Evolutionary conservation across 2,329 filamentous ascomycete species (phyloP), one percentile per base, ranked within the genome.

Genomic region (Sporothrix globosa): DNA sequence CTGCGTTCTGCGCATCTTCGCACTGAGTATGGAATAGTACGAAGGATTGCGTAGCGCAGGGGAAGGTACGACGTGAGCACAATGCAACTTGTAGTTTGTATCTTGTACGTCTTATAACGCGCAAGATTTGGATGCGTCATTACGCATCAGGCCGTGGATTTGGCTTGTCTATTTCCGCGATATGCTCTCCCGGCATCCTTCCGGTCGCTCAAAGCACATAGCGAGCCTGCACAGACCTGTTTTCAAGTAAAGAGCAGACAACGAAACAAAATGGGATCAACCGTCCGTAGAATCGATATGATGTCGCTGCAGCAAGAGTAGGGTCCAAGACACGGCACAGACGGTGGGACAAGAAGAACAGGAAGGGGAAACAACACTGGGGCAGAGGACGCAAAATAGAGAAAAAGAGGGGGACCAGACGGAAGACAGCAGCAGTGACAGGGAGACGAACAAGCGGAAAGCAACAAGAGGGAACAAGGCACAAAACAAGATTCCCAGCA

Each of bases 301-400:
- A 21, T 6, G 54, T 66, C 46, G 19, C 46, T 53, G 46, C 46
- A 27, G 65, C 24, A 34, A 6, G 34, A 34, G 34, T 34, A 67
- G 39, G 34, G 50, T 30, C 65, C 34, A 67, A 67, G 65, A 67
- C 30, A 56, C 65, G 65, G 50, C 48, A 53, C 65, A 34, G 39
- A 46, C 21, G 24, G 34, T 56, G 39, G 34, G 34, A 7, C 46
- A 46, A 46, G 56, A 56, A 39, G 41, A 69, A 27, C 54, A 69
- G 54, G 14, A 50, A n/a, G 61, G 34, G 34, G 34, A 65, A 44
- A 48, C 39, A 46, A 46, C 13, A 65, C 24, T 48, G 30, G 30
- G 21, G 65, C 27, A 17, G 17, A 63, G 27, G 54, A 68, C 24
- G 46, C 30, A 34, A 34, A 27, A 21, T 11, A 7, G 19, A 30